Evolutionary conservation across 2,329 filamentous ascomycete species (phyloP), one percentile per base, ranked within the genome.

Genomic region (Claviceps sp.): DNA sequence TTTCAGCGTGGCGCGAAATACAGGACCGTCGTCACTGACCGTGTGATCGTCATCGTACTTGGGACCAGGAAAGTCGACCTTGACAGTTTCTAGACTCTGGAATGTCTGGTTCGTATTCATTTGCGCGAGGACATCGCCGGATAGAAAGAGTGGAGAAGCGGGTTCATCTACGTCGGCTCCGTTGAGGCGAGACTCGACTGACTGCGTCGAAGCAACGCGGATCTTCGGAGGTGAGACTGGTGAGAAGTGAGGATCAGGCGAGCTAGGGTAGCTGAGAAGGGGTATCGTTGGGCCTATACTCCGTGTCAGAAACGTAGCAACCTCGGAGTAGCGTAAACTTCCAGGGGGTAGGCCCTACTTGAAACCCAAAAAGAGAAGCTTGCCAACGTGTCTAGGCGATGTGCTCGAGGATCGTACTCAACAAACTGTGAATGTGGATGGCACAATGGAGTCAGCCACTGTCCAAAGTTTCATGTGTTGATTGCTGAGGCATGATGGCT

Each of bases 1-100:
- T 66, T 96, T 96, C 76, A 98, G 94, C 0, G 93, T 97, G 17
- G 93, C 94, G 56, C 94, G 82, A 70, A 98, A 98, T 1, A 98
- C 76, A 0, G 94, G 93, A 0, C 93, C 93, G 68, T 98, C 93
- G 59, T 97, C 93, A 22, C 86, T 83, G 22, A 85, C 79, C 54
- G 85, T 82, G 68, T 88, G 82, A 68, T 95, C 91, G 55, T 95
- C 90, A 37, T 82, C 85, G 2, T 89, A 89, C 47, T 88, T 83
- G 52, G 88, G 86, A 60, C 87, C 90, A 42, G 83, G 78, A n/a
- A 96, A 78, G 62, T 97, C 93, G 14, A 97, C 82, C 64, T 88
- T 95, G 55, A 93, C 81, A 0, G 74, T 68, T 55, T 80, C 76
- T 55, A 72, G 62, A 26, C 56, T 48, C 23, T 59, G 59, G 3